Evolutionary conservation across 257 asterid genomes (phyloP).

Genomic region (Eucommia ulmoides): DNA sequence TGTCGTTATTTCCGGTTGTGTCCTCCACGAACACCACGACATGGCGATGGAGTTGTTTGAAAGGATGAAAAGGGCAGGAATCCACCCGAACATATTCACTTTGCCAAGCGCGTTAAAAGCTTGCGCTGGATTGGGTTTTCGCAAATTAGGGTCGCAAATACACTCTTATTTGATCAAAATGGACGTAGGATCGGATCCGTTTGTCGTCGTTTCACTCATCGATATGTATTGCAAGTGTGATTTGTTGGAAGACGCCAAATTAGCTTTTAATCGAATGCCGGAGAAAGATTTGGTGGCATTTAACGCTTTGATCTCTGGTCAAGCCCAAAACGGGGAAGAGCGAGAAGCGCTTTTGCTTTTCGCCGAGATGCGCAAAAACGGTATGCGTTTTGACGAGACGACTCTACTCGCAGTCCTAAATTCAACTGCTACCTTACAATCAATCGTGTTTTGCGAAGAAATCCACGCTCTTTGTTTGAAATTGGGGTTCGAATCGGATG

Average conservation of each 20-base stretch:
- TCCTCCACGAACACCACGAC: conserved; percentile 30
- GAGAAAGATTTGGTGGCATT: conserved; percentile 43
- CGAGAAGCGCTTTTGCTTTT: conserved; percentile 43
- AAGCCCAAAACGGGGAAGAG: conserved; percentile 33
- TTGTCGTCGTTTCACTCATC: conserved; percentile 51
- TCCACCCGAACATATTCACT: conserved; percentile 49
- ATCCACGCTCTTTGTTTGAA: conserved; percentile 45
- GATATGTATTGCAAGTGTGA: conserved; percentile 72
- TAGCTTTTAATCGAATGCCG: conserved; percentile 32
- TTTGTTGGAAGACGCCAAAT: conserved; percentile 28
- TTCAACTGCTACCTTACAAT: conserved; percentile 40
- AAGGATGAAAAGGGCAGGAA: conserved; percentile 42
- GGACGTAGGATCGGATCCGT: conserved; percentile 34
- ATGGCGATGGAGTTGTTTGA: conserved; percentile 42
- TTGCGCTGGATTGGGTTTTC: conserved; percentile 45
- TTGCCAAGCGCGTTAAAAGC: conserved; percentile 75
- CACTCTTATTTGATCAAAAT: conserved; percentile 48
- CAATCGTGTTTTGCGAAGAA: conserved; percentile 27
- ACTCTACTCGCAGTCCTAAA: conserved; percentile 54
- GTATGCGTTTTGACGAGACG: conserved; percentile 36
- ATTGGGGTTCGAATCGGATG: conserved; percentile 48
- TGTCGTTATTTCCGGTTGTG: conserved; percentile 63
- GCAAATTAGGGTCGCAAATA: conserved; percentile 38
- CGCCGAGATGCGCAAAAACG: conserved; percentile 25
- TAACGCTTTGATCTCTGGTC: conserved; percentile 56